Conservation (phyloP, 768 basidiomycete genomes). For the Pseudohyphozyma bogoriensis region DNA sequence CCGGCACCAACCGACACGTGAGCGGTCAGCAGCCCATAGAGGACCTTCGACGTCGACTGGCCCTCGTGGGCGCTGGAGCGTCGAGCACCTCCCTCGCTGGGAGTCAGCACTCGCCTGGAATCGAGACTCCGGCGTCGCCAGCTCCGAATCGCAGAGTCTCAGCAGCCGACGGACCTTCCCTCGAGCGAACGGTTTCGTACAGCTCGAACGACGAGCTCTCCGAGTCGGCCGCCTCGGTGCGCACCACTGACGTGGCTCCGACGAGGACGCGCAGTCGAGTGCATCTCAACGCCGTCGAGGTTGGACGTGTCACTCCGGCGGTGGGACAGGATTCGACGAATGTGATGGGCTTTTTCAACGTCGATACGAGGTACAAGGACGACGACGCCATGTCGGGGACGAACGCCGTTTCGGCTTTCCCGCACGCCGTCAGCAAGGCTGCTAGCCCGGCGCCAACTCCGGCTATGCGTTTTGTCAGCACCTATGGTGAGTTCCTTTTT, state of each 20-base stretch:
- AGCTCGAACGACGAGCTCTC: constrained; percentile 5
- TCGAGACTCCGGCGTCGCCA: not conserved
- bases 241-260: not conserved
- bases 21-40: constrained; percentile 18
- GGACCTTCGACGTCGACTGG: constrained; percentile 22
- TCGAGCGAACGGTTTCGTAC: constrained; percentile 15
- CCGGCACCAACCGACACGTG: not conserved
- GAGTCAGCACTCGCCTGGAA: not conserved
- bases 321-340: constrained; percentile 75
- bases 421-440: not conserved
- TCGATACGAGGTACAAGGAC: constrained; percentile 51
- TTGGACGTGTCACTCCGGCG: constrained; percentile 79
- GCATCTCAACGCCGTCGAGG: constrained; percentile 46
- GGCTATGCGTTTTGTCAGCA: constrained; percentile 35
- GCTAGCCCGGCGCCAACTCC: not conserved
- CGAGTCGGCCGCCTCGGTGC: not conserved
- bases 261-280: constrained; percentile 8
- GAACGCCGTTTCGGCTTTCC: not conserved
- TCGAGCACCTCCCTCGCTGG: not conserved
- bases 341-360: constrained; percentile 70
- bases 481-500: constrained; percentile 34
- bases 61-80: not conserved
- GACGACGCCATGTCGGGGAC: constrained; percentile 45
- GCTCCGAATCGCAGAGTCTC: not conserved
- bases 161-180: not conserved